Conservation (phyloP, 2,329 filamentous ascomycete species). For the Arachnomyces sp. region DNA sequence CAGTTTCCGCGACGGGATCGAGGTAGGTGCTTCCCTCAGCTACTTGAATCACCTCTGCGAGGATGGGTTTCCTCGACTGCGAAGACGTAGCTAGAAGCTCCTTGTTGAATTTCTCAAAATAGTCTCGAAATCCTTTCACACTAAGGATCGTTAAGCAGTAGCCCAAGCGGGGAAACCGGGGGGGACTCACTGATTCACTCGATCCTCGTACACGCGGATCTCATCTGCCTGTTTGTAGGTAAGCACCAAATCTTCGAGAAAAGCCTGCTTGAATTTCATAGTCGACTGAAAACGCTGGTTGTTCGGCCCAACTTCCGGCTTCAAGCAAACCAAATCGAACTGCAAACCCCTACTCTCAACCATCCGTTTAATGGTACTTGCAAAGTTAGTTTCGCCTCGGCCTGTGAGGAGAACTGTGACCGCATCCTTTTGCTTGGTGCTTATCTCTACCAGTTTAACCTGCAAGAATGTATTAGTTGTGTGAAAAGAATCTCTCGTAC, state of each 20-base stretch:
- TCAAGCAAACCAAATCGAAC: constrained; percentile 83
- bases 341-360: constrained; percentile 66
- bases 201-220: constrained; percentile 62
- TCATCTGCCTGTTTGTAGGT: constrained; percentile 81
- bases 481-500: neutral
- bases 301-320: constrained; percentile 73
- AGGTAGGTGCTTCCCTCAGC: constrained; percentile 65
- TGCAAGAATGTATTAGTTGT: constrained; percentile 17
- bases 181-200: constrained; percentile 47
- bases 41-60: constrained; percentile 78
- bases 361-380: constrained; percentile 74
- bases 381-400: constrained; percentile 68
- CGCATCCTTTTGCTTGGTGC: constrained; percentile 75
- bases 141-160: constrained; percentile 23
- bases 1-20: constrained; percentile 70
- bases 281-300: constrained; percentile 73
- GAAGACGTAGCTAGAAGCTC: constrained; percentile 38
- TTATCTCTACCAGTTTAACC: constrained; percentile 67
- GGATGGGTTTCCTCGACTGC: constrained; percentile 57
- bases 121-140: constrained; percentile 76
- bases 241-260: constrained; percentile 71
- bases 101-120: constrained; percentile 70
- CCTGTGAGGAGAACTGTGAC: constrained; percentile 83
- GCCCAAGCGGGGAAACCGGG: neutral
- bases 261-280: constrained; percentile 85